Conservation (phyloP, 139 green algal species). For the Gonium pectorale region DNA sequence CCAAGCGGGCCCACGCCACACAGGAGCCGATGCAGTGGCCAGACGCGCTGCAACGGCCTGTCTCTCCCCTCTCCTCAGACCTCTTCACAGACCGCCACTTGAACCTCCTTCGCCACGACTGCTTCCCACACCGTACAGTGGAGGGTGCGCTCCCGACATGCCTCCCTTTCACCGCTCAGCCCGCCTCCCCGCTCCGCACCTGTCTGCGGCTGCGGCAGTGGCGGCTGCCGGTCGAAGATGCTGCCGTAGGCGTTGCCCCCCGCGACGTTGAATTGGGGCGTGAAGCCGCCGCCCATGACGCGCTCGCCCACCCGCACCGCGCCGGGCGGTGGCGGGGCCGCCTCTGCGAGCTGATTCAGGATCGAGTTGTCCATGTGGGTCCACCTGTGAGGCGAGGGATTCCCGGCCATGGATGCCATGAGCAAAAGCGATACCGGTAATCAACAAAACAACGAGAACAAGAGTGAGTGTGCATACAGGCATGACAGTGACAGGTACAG, state of each 20-base stretch:
- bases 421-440: no score
- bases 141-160: no score
- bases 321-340: not conserved
- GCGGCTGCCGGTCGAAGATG: conserved; percentile 3
- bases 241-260: conserved; percentile 21
- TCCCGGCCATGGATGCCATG: no score
- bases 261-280: conserved; percentile 13
- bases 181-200: not conserved
- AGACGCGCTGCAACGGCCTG: not conserved
- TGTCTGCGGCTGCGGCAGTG: conserved; percentile 11
- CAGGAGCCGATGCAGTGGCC: no score
- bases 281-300: conserved; percentile 44
- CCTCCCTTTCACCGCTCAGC: not conserved
- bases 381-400: conserved; percentile 33
- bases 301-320: conserved; percentile 32
- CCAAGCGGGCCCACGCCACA: no score
- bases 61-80: not conserved
- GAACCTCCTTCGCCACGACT: not conserved
- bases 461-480: no score
- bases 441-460: no score
- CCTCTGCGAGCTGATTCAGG: conserved; percentile 24
- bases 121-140: not conserved
- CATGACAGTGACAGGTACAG: no score
- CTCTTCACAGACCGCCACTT: not conserved
- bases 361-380: conserved; percentile 8